phyloP scores from a whole-genome alignment of 2,329 filamentous ascomycete genomes.

The Xylariales sp. region DNA sequence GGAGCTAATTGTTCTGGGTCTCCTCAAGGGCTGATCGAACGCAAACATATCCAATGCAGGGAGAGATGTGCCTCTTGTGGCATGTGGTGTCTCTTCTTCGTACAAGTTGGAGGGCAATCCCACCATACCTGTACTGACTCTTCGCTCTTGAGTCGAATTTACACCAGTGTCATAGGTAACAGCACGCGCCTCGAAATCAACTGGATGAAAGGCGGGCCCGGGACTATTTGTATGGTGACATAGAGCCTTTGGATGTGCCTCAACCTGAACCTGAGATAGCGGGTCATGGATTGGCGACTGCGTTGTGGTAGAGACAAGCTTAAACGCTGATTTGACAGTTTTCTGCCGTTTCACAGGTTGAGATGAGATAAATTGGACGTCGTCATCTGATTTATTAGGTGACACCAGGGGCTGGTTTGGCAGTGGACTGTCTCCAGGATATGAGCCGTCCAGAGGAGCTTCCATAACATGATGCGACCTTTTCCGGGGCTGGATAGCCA shows the following conservation, averaged over 20 bases:
- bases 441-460: no score
- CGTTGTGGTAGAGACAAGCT: no score
- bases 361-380: slow-evolving; percentile 39
- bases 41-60: slow-evolving; percentile 28
- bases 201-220: no score
- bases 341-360: slow-evolving; percentile 36
- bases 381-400: slow-evolving; percentile 31
- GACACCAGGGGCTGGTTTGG: no score
- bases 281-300: no score
- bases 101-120: slow-evolving; percentile 20
- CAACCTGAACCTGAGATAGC: neutral
- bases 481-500: neutral
- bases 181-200: no score
- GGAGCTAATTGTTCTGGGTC: slow-evolving; percentile 19
- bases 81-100: slow-evolving; percentile 21
- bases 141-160: slow-evolving; percentile 12
- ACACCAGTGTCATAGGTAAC: no score
- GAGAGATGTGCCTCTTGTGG: slow-evolving; percentile 26
- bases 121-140: slow-evolving; percentile 27
- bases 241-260: neutral
- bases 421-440: neutral
- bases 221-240: no score
- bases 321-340: slow-evolving; percentile 14
- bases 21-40: slow-evolving; percentile 21
- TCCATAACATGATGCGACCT: neutral